Evolutionary conservation across 306 rosid genomes (phyloP).

Genomic region (Inga oerstediana): DNA sequence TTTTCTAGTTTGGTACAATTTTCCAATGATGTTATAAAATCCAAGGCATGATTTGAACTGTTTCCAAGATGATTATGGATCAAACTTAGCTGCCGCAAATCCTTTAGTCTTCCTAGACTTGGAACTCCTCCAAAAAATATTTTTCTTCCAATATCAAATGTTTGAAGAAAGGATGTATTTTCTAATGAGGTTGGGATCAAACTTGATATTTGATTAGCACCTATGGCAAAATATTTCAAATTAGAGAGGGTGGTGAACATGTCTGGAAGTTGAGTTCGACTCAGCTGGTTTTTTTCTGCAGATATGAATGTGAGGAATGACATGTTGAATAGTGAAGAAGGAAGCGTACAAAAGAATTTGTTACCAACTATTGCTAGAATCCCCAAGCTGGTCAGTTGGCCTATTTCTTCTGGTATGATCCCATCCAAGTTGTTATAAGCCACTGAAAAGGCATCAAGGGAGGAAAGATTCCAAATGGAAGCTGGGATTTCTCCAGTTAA

Average conservation of each 20-base stretch:
- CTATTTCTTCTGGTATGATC: slow-evolving; percentile 10
- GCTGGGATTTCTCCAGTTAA: slow-evolving; percentile 29
- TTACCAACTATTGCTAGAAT: background rate
- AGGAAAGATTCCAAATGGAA: slow-evolving; percentile 29
- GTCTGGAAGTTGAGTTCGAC: background rate
- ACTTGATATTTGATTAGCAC: background rate
- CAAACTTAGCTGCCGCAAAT: background rate
- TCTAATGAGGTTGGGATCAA: background rate
- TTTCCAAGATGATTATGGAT: background rate
- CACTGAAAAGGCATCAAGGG: background rate
- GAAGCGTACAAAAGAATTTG: slow-evolving; percentile 19
- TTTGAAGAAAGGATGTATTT: slow-evolving; percentile 1
- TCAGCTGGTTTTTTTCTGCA: background rate
- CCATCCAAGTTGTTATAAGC: background rate
- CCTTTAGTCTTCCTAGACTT: background rate
- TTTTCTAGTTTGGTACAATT: background rate
- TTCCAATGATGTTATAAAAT: background rate
- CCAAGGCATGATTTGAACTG: background rate
- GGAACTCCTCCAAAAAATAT: background rate
- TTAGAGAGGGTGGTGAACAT: slow-evolving; percentile 6
- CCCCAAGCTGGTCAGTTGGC: background rate
- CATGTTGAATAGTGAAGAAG: slow-evolving; percentile 33
- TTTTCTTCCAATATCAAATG: background rate
- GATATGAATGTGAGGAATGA: background rate
- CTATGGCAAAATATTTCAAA: background rate